A percentile compares a stretch with the other conserved stretches of the same genome.
Conservation (phyloP, 192 early-diverging fungal species). For the Coemansia aciculifera region DNA sequence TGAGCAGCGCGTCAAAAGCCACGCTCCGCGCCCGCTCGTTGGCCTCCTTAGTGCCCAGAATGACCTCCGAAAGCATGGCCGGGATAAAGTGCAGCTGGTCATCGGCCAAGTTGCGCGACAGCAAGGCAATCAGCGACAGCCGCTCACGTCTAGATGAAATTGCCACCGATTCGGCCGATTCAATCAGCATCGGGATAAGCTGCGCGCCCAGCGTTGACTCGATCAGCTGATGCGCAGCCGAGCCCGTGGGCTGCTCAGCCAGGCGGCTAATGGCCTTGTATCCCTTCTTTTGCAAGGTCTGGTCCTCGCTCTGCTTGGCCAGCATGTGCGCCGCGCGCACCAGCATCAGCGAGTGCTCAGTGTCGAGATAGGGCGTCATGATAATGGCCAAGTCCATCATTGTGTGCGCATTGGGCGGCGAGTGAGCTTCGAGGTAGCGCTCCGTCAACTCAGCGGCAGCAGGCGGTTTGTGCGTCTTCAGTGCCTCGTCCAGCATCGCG, state of each 20-base stretch:
- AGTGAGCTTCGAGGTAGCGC: slow-evolving; percentile 51
- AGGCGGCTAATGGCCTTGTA: slow-evolving; percentile 80
- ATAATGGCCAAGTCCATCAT: slow-evolving; percentile 81
- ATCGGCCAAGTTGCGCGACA: slow-evolving; percentile 65
- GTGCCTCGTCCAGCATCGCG: slow-evolving; percentile 59
- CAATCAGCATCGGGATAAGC: slow-evolving; percentile 76
- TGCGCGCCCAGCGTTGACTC: slow-evolving; percentile 53
- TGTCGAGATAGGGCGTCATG: slow-evolving; percentile 75
- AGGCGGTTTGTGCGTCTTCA: slow-evolving; percentile 57
- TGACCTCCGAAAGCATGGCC: slow-evolving; percentile 83
- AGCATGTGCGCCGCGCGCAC: slow-evolving; percentile 51
- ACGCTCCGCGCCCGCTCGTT: slow-evolving; percentile 82
- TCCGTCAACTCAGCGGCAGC: slow-evolving; percentile 56
- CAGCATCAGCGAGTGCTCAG: slow-evolving; percentile 64
- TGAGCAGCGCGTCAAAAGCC: slow-evolving; percentile 82
- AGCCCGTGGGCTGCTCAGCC: slow-evolving; percentile 33
- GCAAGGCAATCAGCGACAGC: slow-evolving; percentile 63
- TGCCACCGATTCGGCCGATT: slow-evolving; percentile 65
- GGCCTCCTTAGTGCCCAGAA: slow-evolving; percentile 89
- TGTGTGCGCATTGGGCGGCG: slow-evolving; percentile 77
- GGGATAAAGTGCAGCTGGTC: slow-evolving; percentile 85
- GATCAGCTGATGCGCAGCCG: slow-evolving; percentile 35
- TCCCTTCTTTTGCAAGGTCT: slow-evolving; percentile 89
- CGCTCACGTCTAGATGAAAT: slow-evolving; percentile 81
- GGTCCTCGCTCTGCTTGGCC: slow-evolving; percentile 62